Percentiles rank a stretch among this genome's conserved stretches.
Evolutionary conservation across 176 grass and related monocot genomes (phyloP).

Genomic region (Ampelocalamus luodianensis): DNA sequence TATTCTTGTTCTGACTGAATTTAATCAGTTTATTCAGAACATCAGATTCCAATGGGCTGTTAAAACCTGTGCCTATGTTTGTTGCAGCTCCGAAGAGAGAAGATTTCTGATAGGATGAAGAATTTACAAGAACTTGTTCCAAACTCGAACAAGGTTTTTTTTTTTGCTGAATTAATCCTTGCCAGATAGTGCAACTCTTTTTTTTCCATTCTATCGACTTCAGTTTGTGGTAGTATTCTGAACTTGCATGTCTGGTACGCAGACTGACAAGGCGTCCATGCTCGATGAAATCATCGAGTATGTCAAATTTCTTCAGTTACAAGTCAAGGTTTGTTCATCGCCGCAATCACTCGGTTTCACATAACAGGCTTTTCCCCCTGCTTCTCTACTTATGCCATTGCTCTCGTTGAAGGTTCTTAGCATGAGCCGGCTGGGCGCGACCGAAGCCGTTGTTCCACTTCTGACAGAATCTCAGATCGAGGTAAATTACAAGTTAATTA

Average conservation of each 20-base stretch:
- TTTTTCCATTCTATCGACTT: not conserved
- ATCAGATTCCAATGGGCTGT: not conserved
- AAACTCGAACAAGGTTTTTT: slow-evolving; percentile 66
- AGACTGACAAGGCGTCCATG: slow-evolving; percentile 86
- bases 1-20: not conserved
- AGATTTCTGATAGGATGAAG: slow-evolving; percentile 85
- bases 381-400: not conserved
- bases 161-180: not conserved
- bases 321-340: slow-evolving; percentile 62
- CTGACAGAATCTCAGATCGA: slow-evolving; percentile 62
- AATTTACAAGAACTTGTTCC: slow-evolving; percentile 75
- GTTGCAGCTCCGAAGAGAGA: slow-evolving; percentile 74
- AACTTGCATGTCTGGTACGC: slow-evolving; percentile 13
- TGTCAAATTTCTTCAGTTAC: slow-evolving; percentile 81
- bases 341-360: not conserved
- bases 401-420: slow-evolving; percentile 67
- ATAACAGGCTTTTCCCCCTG: not conserved
- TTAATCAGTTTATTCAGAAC: not conserved
- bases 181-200: not conserved
- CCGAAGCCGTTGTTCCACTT: slow-evolving; percentile 70
- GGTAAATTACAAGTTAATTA: slow-evolving; percentile 34
- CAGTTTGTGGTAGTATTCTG: not conserved
- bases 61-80: not conserved
- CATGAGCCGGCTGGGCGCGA: slow-evolving; percentile 79
- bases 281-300: slow-evolving; percentile 89